Evolutionary conservation across 2,329 filamentous ascomycete species (phyloP).

Genomic region (Curvularia sp.): DNA sequence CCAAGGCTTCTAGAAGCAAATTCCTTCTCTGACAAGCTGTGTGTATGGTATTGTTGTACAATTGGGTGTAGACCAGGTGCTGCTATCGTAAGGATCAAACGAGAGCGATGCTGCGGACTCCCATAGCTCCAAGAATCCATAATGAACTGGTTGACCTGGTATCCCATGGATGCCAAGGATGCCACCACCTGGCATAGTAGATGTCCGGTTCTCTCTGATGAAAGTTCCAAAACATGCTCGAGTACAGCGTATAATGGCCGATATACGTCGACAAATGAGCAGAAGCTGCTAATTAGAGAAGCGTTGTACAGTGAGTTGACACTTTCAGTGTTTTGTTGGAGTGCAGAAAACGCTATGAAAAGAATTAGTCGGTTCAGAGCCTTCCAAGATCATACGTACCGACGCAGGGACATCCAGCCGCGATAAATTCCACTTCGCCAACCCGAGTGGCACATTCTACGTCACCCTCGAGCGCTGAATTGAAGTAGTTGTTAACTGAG

Average conservation of each 20-base stretch:
- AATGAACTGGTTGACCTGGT: conserved; percentile 72
- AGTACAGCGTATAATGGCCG: conserved; percentile 76
- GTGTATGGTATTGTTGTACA: conserved; percentile 64
- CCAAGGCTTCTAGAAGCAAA: conserved; percentile 59
- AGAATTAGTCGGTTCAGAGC: neutral
- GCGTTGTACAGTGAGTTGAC: conserved; percentile 69
- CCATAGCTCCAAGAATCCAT: conserved; percentile 75
- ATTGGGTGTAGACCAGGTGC: conserved; percentile 69
- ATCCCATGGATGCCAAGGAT: conserved; percentile 76
- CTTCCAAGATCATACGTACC: conserved; percentile 11
- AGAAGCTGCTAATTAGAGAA: conserved; percentile 78
- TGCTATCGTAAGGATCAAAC: conserved; percentile 75
- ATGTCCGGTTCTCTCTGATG: conserved; percentile 62
- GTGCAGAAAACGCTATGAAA: conserved; percentile 66
- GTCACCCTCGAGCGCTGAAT: conserved; percentile 60
- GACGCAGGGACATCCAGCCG: conserved; percentile 77
- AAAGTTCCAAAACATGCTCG: conserved; percentile 77
- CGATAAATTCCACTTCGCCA: conserved; percentile 72
- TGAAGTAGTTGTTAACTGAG: conserved; percentile 74
- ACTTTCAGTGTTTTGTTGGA: conserved; percentile 67
- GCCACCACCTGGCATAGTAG: conserved; percentile 77
- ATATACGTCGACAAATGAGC: conserved; percentile 76
- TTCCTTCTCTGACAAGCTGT: conserved; percentile 61
- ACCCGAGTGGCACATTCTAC: conserved; percentile 60
- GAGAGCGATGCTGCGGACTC: conserved; percentile 68